These are phyloP conservation scores for Acacia concinna DNA, from an alignment of 331 rosid genomes.

Conservation along the genomic window DNA sequence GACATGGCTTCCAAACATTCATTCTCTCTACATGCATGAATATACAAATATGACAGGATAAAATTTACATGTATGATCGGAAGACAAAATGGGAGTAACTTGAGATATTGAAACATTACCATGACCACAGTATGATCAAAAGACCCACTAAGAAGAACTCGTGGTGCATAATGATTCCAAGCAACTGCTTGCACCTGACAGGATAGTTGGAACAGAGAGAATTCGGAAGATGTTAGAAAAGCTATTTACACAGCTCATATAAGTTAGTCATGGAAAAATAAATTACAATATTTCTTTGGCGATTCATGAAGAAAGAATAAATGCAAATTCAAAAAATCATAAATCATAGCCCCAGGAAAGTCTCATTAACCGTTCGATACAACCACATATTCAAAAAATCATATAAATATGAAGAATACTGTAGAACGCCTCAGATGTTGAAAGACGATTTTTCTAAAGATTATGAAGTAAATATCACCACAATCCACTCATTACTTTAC, in stretches of 20 bases:
- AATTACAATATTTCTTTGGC: not conserved
- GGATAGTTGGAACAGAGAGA: slow-evolving; percentile 11
- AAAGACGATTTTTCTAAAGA: not conserved
- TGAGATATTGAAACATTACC: slow-evolving; percentile 49
- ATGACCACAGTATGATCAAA: slow-evolving; percentile 81
- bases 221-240: slow-evolving; percentile 25
- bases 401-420: not conserved
- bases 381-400: not conserved
- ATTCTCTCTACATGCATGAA: not conserved
- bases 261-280: not conserved
- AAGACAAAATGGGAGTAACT: not conserved
- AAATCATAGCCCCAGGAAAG: slow-evolving; percentile 6
- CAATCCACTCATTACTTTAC: not conserved
- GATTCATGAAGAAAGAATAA: not conserved
- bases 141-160: slow-evolving; percentile 92
- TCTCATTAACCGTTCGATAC: not conserved
- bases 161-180: slow-evolving; percentile 73
- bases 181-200: slow-evolving; percentile 93
- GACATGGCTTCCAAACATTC: not conserved
- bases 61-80: slow-evolving; percentile 2
- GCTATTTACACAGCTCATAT: not conserved
- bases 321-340: not conserved
- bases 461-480: not conserved
- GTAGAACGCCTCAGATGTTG: not conserved
- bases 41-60: not conserved